Evolutionary conservation across 2,329 filamentous ascomycete species (phyloP).

Genomic region (Exophiala dermatitidis): DNA sequence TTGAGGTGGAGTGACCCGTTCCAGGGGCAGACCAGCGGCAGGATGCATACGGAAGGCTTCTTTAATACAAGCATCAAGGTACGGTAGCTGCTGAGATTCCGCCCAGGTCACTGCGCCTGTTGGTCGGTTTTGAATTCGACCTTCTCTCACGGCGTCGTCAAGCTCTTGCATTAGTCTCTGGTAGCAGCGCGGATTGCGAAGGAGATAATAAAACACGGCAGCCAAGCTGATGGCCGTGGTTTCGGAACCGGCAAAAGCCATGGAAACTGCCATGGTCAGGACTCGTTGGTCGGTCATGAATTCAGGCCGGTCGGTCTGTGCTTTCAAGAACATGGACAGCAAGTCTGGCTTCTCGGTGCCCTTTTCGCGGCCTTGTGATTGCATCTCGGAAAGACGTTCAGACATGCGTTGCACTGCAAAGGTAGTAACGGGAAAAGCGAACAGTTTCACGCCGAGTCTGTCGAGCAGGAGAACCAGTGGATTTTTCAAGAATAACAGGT

Average conservation of each 20-base stretch:
- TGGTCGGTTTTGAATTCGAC: constrained; percentile 15
- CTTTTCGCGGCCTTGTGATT: constrained; percentile 22
- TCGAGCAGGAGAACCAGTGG: constrained; percentile 51
- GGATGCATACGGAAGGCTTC: constrained; percentile 72
- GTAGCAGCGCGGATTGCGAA: constrained; percentile 50
- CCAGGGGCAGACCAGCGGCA: constrained; percentile 63
- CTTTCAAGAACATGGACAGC: constrained; percentile 27
- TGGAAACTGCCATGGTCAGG: constrained; percentile 26
- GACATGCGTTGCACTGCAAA: constrained; percentile 63
- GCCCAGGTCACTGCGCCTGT: constrained; percentile 30
- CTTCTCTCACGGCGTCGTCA: constrained; percentile 20
- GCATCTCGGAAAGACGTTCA: constrained; percentile 53
- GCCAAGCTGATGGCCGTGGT: constrained; percentile 69
- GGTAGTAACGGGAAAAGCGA: constrained; percentile 63
- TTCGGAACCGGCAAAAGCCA: constrained; percentile 61
- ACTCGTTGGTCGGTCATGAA: constrained; percentile 30
- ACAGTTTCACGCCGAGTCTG: constrained; percentile 59
- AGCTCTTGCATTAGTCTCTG: constrained; percentile 25
- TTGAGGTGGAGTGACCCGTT: constrained; percentile 59
- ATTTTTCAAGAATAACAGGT: constrained; percentile 26
- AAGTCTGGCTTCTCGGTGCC: constrained; percentile 21
- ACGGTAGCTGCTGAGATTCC: constrained; percentile 63
- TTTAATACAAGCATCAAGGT: constrained; percentile 70
- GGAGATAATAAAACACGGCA: constrained; percentile 65
- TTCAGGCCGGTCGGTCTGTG: constrained; percentile 26